Percentiles rank a stretch among this genome's conserved stretches.
Evolutionary conservation across 1,284 basidiomycete species (phyloP).

Genomic region (Mycosarcoma mackinlayi): DNA sequence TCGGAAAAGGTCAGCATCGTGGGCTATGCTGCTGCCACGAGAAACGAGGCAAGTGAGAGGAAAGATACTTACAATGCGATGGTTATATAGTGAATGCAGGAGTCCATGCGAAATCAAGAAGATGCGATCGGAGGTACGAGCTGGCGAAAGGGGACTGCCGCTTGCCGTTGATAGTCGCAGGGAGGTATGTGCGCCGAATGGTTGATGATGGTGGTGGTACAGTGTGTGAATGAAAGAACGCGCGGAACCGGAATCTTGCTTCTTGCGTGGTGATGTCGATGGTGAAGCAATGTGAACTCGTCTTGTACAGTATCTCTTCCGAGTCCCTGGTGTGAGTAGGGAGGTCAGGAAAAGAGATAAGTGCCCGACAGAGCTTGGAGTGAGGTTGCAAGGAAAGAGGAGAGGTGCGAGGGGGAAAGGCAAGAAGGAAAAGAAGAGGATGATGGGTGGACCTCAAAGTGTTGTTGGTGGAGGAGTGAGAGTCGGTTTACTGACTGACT

Average conservation of each 20-base stretch:
- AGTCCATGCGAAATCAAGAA: slow-evolving; percentile 25
- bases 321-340: background rate
- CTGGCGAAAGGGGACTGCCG: slow-evolving; percentile 2
- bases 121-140: slow-evolving; percentile 24
- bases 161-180: slow-evolving; percentile 33
- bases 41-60: background rate
- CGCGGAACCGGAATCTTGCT: background rate
- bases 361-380: slow-evolving; percentile 30
- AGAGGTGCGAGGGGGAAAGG: slow-evolving; percentile 5
- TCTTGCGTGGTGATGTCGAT: slow-evolving; percentile 1
- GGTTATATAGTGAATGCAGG: slow-evolving; percentile 26
- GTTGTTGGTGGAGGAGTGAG: slow-evolving; percentile 6
- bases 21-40: background rate
- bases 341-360: slow-evolving; percentile 12
- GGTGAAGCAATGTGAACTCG: slow-evolving; percentile 22
- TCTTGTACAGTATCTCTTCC: slow-evolving; percentile 27
- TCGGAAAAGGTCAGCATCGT: slow-evolving; percentile 7
- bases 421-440: slow-evolving; percentile 5
- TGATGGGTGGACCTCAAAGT: background rate
- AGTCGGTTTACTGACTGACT: no score
- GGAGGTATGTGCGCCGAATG: slow-evolving; percentile 22
- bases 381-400: slow-evolving; percentile 12
- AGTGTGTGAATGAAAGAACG: slow-evolving; percentile 9
- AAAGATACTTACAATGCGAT: slow-evolving; percentile 31
- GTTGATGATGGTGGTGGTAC: slow-evolving; percentile 25